Evolutionary conservation across 257 asterid species (phyloP), one percentile per base, ranked within the genome.

Genomic region (Primulina eburnea): DNA sequence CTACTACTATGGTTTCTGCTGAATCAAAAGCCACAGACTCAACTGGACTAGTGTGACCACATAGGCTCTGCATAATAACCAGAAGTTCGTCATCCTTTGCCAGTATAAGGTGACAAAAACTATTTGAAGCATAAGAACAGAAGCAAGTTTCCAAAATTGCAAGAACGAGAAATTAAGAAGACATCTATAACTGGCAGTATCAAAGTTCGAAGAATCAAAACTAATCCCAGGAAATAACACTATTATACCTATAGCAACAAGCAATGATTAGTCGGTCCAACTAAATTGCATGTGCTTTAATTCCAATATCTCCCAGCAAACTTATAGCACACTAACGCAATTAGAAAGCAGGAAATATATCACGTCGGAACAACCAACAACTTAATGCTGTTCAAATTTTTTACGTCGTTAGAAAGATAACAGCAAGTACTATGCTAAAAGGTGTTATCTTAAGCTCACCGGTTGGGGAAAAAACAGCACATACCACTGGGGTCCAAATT

Each of bases 21-120:
- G 99, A 82, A 84, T 94, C 92, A 83, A 94, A 94, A 73, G 93
- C 82, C 72, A 89, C 95, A 73, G 99, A 94, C 81, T 94, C 99
- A 47, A 94, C 83, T 18, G 98, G 96, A 87, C 96, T 88, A 60
- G 96, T 82, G 72, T 91, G 98, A 60, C 99, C 99, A 77, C 83
- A 78, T 53, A 94, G 83, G 82, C 90, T 89, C 99, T 94, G 88
- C 79, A 72, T 76, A 84, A 62, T 65, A 74, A 76, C 65, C 37
- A 68, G 30, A 73, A 78, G 68, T 58, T 35, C 33, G 64, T 34
- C 52, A 40, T 73, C 64, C 43, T 63, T 83, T 37, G 80, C 76
- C 60, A 40, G 47, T 64, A 64, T 53, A 71, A 71, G 65, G 72
- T 14, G 62, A 56, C 63, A 58, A 58, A 73, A 80, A 53, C 60